Evolutionary conservation across 2,329 filamentous ascomycete genomes (phyloP).

Genomic region (Phymatotrichopsis omnivora): DNA sequence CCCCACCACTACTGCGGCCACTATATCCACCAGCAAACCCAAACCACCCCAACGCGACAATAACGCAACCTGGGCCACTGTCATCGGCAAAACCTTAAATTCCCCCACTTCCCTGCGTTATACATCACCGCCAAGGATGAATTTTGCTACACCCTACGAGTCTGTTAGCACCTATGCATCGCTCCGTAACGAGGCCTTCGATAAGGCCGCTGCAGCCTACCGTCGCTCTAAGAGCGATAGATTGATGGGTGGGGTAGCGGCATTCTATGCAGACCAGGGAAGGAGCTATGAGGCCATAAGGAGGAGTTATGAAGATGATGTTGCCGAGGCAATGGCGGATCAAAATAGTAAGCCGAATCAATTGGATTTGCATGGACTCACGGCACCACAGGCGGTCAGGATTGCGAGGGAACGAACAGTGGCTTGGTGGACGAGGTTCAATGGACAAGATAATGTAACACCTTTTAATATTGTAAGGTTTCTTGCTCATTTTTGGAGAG

Average conservation of each 20-base stretch:
- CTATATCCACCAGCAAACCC: not conserved
- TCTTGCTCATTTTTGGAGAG: too few relatives aligned
- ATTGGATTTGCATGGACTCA: conserved; percentile 29
- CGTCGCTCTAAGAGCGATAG: conserved; percentile 28
- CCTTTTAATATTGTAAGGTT: too few relatives aligned
- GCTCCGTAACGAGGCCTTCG: conserved; percentile 27
- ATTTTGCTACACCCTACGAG: too few relatives aligned
- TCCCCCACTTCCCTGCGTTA: not conserved
- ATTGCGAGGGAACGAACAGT: conserved; percentile 30
- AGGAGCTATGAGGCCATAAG: conserved; percentile 19
- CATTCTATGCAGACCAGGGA: conserved; percentile 29
- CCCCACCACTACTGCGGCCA: not conserved
- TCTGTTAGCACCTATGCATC: conserved; percentile 12
- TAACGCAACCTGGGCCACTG: conserved; percentile 9
- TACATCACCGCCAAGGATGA: too few relatives aligned
- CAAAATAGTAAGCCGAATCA: conserved; percentile 22
- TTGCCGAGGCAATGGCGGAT: conserved; percentile 24
- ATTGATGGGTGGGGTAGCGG: conserved; percentile 30
- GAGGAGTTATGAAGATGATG: conserved; percentile 23
- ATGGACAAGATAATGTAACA: too few relatives aligned
- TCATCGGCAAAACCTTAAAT: conserved; percentile 10
- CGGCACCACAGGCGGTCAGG: conserved; percentile 28
- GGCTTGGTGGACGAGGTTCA: conserved; percentile 27
- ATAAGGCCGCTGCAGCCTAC: conserved; percentile 28
- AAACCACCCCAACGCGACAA: not conserved